Percentiles rank a stretch among this genome's conserved stretches.
phyloP scores from a whole-genome alignment of 2,329 filamentous ascomycete genomes.

The Alternaria sp. region DNA sequence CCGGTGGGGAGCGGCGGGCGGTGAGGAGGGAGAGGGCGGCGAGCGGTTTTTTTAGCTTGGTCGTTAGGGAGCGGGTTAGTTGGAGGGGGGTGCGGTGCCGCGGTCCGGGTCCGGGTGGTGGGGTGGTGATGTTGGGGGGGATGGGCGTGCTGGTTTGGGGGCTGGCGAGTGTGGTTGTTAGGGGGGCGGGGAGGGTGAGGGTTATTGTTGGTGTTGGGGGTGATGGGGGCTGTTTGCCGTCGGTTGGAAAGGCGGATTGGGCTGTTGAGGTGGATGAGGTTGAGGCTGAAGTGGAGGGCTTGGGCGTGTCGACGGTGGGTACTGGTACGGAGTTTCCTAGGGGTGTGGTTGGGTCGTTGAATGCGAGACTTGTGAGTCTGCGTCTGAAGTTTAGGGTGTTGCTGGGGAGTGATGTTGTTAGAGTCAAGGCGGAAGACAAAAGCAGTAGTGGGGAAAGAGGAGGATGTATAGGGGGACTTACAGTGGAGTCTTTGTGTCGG shows the following conservation, averaged over 20 bases:
- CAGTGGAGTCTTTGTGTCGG: not conserved
- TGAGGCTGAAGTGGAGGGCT: not conserved
- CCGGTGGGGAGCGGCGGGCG: not conserved
- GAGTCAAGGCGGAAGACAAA: not conserved
- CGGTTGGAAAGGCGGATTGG: not conserved
- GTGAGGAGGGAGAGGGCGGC: not conserved
- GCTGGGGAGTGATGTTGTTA: not conserved
- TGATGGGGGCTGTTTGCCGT: not conserved
- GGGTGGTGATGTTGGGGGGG: not conserved
- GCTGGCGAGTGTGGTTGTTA: not conserved
- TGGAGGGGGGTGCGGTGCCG: not conserved
- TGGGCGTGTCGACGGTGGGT: not conserved
- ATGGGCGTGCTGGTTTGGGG: not conserved
- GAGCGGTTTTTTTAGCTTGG: not conserved
- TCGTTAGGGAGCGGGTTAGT: not conserved
- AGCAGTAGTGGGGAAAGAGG: not conserved
- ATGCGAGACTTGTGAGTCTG: not conserved
- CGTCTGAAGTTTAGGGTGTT: not conserved
- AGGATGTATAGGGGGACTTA: not conserved
- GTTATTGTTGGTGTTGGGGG: not conserved
- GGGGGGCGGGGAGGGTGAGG: not conserved
- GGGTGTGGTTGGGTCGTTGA: not conserved
- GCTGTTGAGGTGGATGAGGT: not conserved
- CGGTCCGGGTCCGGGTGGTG: not conserved
- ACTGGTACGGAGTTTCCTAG: not conserved